A percentile compares a stretch with the other conserved stretches of the same genome.
phyloP scores from a whole-genome alignment of 345 rosid genomes.

The Abelmoschus esculentus region DNA sequence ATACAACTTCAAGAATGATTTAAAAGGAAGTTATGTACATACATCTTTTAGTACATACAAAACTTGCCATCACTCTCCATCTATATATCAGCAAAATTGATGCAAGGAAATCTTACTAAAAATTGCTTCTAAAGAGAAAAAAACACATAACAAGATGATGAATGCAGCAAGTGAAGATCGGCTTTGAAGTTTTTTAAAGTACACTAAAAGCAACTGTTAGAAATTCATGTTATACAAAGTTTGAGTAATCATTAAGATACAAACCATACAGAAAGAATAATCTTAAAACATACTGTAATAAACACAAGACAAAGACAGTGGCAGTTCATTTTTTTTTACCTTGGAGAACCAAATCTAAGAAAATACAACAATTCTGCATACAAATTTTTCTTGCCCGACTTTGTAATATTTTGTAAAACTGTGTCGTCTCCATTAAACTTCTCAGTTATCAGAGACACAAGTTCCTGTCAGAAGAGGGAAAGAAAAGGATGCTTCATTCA shows the following conservation, averaged over 20 bases:
- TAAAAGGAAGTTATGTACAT: not conserved
- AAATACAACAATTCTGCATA: conserved; percentile 68
- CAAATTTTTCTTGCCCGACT: conserved; percentile 75
- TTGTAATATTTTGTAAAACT: conserved; percentile 47
- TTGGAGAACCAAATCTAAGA: conserved; percentile 50
- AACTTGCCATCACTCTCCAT: not conserved
- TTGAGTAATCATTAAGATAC: not conserved
- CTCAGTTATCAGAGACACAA: conserved; percentile 47
- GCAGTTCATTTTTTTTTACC: conserved; percentile 23
- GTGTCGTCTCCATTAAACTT: conserved; percentile 57
- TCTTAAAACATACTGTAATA: not conserved
- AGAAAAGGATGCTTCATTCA: not conserved
- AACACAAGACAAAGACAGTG: not conserved
- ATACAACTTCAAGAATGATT: not conserved
- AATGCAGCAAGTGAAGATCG: not conserved
- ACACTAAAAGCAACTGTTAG: not conserved
- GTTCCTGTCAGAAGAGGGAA: conserved; percentile 33
- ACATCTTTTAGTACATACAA: not conserved
- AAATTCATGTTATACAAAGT: conserved; percentile 8
- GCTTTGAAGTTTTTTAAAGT: not conserved
- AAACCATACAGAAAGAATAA: not conserved
- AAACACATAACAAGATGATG: not conserved
- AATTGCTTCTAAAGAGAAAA: conserved; percentile 1
- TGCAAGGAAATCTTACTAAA: not conserved
- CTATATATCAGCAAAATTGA: not conserved